These are phyloP conservation scores for Wallacemonas sp. DNA, from an alignment of 208 protist genomes.

Conservation along the genomic window DNA sequence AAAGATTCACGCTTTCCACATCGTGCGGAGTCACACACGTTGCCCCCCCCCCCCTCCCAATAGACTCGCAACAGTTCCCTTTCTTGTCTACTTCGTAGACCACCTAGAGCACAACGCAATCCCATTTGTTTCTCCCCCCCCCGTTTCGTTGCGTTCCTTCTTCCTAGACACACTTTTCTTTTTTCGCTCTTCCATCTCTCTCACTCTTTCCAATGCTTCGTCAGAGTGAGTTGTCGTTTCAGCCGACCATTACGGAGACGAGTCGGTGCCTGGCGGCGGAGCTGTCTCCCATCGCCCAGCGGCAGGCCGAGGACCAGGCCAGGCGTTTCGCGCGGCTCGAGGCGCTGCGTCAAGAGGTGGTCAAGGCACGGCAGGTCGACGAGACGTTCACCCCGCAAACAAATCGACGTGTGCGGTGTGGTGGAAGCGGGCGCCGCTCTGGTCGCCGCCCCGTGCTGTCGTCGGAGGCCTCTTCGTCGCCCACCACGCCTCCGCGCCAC, in stretches of 20 bases:
- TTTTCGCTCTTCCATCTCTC: neutral
- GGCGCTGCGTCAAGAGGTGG: conserved; percentile 27
- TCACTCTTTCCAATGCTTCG: neutral
- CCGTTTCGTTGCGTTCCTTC: no score
- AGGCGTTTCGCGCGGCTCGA: conserved; percentile 15
- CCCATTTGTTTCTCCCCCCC: no score
- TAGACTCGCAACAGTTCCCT: no score
- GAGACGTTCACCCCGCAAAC: conserved; percentile 31
- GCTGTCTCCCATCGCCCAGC: conserved; percentile 9
- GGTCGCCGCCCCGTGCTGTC: no score
- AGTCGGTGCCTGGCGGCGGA: conserved; percentile 12
- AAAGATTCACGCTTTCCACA: no score
- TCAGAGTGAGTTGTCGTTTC: neutral
- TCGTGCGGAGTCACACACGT: no score
- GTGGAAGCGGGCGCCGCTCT: neutral
- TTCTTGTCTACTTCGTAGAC: no score
- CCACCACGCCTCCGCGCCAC: no score
- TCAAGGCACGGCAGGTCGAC: conserved; percentile 8
- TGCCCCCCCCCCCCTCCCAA: no score
- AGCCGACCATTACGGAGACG: conserved; percentile 10
- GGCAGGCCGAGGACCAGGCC: conserved; percentile 11
- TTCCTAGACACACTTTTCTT: no score
- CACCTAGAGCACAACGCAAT: no score
- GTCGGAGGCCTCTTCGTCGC: no score
- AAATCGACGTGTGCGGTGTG: conserved; percentile 7